Percentiles rank a stretch among this genome's conserved stretches.
Conservation (phyloP, 176 grass and related monocot genomes). For the Avena eriantha region DNA sequence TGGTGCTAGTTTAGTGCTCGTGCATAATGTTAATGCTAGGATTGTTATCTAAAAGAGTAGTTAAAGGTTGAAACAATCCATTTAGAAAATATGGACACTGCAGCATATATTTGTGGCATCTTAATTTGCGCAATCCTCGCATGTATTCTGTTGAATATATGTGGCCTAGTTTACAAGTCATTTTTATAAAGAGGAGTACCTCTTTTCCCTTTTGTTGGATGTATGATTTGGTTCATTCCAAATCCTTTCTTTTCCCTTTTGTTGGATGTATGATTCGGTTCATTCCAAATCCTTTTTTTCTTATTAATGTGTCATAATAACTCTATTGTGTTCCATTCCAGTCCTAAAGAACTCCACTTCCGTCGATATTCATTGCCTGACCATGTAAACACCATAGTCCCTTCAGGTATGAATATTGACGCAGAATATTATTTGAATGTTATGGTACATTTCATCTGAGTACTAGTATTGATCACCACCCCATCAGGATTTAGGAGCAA, state of each 20-base stretch:
- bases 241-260: neutral
- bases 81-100: neutral
- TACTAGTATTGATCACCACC: neutral
- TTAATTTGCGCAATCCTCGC: neutral
- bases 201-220: neutral
- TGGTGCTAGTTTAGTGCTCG: neutral
- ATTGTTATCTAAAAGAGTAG: neutral
- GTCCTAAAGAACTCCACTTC: conserved; percentile 9
- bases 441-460: neutral
- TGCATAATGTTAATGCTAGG: neutral
- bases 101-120: neutral
- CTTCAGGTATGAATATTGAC: conserved; percentile 34
- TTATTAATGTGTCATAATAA: neutral
- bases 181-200: neutral
- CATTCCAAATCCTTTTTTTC: neutral
- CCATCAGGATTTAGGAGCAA: neutral
- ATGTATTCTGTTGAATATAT: neutral
- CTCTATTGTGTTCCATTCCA: neutral
- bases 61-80: neutral
- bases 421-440: neutral
- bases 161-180: neutral
- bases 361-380: neutral
- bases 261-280: neutral
- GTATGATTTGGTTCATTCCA: neutral
- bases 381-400: neutral